Evolutionary conservation across 208 protist genomes (phyloP).

Genomic region (Trypanosoma scelopori): DNA sequence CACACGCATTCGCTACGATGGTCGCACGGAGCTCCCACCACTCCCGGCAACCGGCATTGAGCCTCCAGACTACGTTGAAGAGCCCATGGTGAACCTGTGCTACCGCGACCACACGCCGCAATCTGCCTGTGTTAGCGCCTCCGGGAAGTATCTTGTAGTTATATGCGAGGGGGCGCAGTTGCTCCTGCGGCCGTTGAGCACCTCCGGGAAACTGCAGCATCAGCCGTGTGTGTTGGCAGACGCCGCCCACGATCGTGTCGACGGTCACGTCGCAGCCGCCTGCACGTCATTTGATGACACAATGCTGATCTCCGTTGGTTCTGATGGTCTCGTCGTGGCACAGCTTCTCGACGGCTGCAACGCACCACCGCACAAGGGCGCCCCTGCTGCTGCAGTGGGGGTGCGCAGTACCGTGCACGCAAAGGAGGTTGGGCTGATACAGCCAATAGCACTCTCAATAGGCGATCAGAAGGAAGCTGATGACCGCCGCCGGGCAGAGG

Average conservation of each 20-base stretch:
- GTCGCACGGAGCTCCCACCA: conserved; percentile 54
- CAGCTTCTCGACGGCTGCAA: conserved; percentile 48
- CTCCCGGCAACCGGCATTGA: conserved; percentile 86
- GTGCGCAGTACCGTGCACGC: conserved; percentile 2
- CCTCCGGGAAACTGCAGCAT: background rate
- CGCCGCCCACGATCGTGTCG: conserved; percentile 83
- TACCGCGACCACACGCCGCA: conserved; percentile 59
- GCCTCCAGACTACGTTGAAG: conserved; percentile 85
- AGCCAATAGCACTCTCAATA: conserved; percentile 55
- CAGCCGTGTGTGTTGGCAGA: conserved; percentile 38
- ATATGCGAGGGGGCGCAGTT: conserved; percentile 41
- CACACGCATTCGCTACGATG: conserved; percentile 60
- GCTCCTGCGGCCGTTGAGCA: conserved; percentile 31
- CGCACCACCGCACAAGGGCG: no score
- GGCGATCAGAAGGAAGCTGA: conserved; percentile 94
- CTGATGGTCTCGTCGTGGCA: conserved; percentile 90
- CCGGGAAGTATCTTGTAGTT: conserved; percentile 34
- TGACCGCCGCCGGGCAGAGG: conserved; percentile 64
- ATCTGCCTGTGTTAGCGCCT: conserved; percentile 32
- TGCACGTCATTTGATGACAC: conserved; percentile 83
- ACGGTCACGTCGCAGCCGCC: conserved; percentile 50
- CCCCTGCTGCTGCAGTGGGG: no score
- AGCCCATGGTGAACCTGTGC: conserved; percentile 84
- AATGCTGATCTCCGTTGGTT: conserved; percentile 83
- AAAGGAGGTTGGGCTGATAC: conserved; percentile 21